These are phyloP conservation scores for Annulohypoxylon bovei DNA, from an alignment of 495 filamentous ascomycete species.

Conservation along the genomic window DNA sequence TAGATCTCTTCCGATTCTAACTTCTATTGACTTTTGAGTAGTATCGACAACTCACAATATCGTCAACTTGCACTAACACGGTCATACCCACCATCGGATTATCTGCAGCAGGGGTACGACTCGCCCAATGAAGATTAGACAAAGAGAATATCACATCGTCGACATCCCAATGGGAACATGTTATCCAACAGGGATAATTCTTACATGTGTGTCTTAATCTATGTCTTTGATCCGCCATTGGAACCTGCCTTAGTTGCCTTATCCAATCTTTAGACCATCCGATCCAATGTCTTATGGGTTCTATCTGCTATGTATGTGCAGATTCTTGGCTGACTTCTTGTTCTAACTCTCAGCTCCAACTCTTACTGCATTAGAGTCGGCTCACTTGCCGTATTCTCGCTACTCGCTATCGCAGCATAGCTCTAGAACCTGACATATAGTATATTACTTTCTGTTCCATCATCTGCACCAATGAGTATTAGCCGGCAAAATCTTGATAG, in stretches of 20 bases:
- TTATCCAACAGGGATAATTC: slow-evolving; percentile 21
- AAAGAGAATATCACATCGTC: slow-evolving; percentile 13
- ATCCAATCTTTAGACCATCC: neutral
- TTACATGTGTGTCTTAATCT: slow-evolving; percentile 32
- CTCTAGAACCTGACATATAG: neutral
- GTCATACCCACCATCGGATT: slow-evolving; percentile 40
- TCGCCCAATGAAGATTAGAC: slow-evolving; percentile 21
- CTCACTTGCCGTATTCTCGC: neutral
- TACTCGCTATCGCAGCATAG: neutral
- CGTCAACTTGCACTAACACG: slow-evolving; percentile 22
- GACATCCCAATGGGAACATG: slow-evolving; percentile 20
- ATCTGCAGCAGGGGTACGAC: slow-evolving; percentile 26
- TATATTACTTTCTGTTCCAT: neutral
- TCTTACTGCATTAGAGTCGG: neutral
- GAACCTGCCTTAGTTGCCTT: slow-evolving; percentile 1
- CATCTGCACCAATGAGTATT: neutral
- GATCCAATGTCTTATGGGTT: slow-evolving; percentile 8
- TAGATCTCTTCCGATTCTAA: slow-evolving; percentile 1
- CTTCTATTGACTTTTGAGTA: slow-evolving; percentile 21
- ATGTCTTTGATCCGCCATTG: slow-evolving; percentile 19
- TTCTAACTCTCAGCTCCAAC: slow-evolving; percentile 10
- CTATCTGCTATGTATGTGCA: slow-evolving; percentile 5
- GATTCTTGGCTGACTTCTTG: slow-evolving; percentile 6
- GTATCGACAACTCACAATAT: slow-evolving; percentile 34
- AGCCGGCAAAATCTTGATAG: neutral